Base-by-base conservation (phyloP, 208 protist species). In the Trypanosoma scelopori region DNA sequence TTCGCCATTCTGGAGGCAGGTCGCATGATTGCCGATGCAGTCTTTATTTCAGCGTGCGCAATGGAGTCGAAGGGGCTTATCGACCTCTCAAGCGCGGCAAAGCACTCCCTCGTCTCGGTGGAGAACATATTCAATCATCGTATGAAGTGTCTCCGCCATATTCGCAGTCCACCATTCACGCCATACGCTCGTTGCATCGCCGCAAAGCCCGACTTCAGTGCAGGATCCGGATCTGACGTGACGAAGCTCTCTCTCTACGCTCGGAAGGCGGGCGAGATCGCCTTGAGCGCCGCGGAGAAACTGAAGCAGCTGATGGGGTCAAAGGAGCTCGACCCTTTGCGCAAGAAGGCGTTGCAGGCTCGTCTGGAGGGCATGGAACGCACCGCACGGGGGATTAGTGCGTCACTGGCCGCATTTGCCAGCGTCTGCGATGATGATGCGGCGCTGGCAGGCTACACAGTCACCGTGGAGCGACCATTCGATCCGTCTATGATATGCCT, bases 121-220 rank as follows among this genome's bases (percentile, higher is more conserved):
- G 85, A 87, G 60, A 82, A 90, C 65, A 64, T 58, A 50, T 94
- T 94, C 67, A 91, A 94, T 69, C 79, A 94, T 67, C 88, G 88
- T 59, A 78, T 89, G 43, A 83, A 84, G 46, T 91, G 81, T 71
- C 85, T 90, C 58, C 73, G 76, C 28, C 59, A 76, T 56, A 71
- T 94, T 62, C 88, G 74, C 23, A 91, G 78, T 46, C 88, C 88
- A 9, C 76, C 81, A 12, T 83, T 91, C 56, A 77, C 74, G 27
- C 72, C 82, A n/a, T 94, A 94, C 62, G 58, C 78, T 25, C 75
- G 70, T 13, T 93, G 87, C 71, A 77, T 91, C 45, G 74, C 57
- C 32, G 71, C 74, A 22, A 89, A 83, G 58, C 76, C 78, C 5
- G 50, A 80, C 15, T 58, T 93, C 13, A 30, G 5, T 16, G 16